Conservation (phyloP, 805 yeast genomes). For the Kluyveromyces lactis region DNA sequence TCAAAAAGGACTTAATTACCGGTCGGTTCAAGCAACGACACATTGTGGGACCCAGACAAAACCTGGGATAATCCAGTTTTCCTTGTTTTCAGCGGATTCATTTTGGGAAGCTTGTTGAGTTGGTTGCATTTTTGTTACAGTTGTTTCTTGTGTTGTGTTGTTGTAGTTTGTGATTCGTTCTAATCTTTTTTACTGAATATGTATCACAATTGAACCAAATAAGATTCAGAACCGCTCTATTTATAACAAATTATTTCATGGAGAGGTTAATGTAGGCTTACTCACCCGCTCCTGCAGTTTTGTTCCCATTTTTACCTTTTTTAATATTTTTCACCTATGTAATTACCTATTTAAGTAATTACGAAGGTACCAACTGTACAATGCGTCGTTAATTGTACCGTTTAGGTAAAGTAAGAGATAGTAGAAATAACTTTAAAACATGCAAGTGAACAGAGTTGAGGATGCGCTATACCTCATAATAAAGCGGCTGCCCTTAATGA, state of each 20-base stretch:
- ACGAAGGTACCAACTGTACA: not conserved
- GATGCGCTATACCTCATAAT: too few relatives aligned
- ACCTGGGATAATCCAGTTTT: constrained; percentile 10
- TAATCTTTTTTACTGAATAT: too few relatives aligned
- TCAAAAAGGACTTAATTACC: too few relatives aligned
- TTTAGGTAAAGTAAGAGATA: not conserved
- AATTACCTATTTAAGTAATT: not conserved
- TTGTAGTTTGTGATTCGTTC: not conserved
- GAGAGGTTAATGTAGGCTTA: too few relatives aligned
- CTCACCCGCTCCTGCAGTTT: too few relatives aligned
- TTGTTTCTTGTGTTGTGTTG: not conserved
- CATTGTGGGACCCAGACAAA: constrained; percentile 11
- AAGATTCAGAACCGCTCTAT: too few relatives aligned
- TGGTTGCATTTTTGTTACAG: constrained; percentile 7
- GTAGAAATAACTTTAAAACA: too few relatives aligned
- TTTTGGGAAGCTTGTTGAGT: constrained; percentile 9
- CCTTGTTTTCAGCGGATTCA: constrained; percentile 10
- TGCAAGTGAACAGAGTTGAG: too few relatives aligned
- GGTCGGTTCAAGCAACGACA: constrained; percentile 6
- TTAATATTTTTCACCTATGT: too few relatives aligned
- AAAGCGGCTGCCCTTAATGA: too few relatives aligned
- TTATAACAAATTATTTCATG: too few relatives aligned
- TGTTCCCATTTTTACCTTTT: too few relatives aligned
- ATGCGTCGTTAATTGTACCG: not conserved
- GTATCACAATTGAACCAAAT: not conserved